Conservation (phyloP, 2,329 filamentous ascomycete species). For the Fonsecaea multimorphosa region DNA sequence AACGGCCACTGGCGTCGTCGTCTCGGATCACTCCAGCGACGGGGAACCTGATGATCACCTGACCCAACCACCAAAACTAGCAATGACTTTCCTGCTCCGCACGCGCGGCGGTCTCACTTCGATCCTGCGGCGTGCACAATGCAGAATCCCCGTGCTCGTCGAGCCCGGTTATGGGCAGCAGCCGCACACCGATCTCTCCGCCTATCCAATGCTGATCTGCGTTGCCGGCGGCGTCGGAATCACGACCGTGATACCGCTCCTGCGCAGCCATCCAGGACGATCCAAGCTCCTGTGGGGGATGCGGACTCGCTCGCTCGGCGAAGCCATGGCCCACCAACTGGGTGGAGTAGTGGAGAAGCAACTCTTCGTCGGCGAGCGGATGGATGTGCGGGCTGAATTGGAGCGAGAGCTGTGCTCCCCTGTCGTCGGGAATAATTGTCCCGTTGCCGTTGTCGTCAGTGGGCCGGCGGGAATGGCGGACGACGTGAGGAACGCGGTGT, state of each 20-base stretch:
- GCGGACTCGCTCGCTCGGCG: conserved; percentile 39
- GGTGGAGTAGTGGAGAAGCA: conserved; percentile 45
- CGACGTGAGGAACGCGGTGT: conserved; percentile 47
- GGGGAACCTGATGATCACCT: background rate
- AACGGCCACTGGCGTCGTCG: background rate
- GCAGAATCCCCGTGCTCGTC: conserved; percentile 39
- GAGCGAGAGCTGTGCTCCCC: conserved; percentile 40
- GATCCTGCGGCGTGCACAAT: conserved; percentile 37
- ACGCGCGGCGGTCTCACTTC: conserved; percentile 45
- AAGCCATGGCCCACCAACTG: conserved; percentile 41
- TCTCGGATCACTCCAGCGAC: background rate
- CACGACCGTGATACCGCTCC: conserved; percentile 49
- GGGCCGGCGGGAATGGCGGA: conserved; percentile 52
- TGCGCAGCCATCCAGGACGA: conserved; percentile 43
- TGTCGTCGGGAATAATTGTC: conserved; percentile 33
- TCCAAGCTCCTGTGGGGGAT: conserved; percentile 12
- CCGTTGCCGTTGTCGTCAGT: conserved; percentile 51
- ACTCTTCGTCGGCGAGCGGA: conserved; percentile 45
- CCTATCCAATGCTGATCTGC: conserved; percentile 46
- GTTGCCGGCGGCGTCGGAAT: conserved; percentile 59
- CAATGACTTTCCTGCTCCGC: conserved; percentile 12
- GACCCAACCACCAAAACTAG: background rate
- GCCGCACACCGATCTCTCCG: background rate
- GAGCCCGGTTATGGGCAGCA: conserved; percentile 15
- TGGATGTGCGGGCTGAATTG: conserved; percentile 41